Base-by-base conservation (phyloP, 2,329 filamentous ascomycete species). In the Plenodomus lindquistii region DNA sequence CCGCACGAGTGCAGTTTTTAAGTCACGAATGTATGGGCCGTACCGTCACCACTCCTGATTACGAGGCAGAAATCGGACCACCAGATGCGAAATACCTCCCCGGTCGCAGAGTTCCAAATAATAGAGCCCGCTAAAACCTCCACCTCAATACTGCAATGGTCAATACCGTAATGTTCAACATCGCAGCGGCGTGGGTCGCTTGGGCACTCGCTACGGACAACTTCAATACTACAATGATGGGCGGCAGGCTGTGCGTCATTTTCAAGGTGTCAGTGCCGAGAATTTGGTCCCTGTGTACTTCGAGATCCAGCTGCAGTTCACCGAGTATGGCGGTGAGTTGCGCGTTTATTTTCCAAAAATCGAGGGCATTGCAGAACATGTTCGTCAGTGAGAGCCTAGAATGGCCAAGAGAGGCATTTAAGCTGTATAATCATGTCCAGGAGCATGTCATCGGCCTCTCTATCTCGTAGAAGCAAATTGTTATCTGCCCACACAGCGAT, bases 1-100 rank as follows among this genome's bases (percentile, higher is more conserved):
- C 76, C 0, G 78, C 78, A 0, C 73, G 68, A 45, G 50, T 73
- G 42, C 77, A 81, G 48, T 40, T 77, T 1, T 76, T 76, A 0
- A 74, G 73, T 0, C 70, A 69, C 13, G 77, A 80, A 52, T 75
- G 72, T 11, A 76, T 70, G 0, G 78, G 78, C 2, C 80, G 80
- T 52, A 59, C 80, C 6, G 0, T 80, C 2, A 68, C 66, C 0
- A 54, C 63, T 0, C 47, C 62, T 0, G 62, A 61, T 0, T 79
- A 80, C 34, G 77, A 77, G 8, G 52, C 59, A 4, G 27, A 42
- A 1, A 61, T 73, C 3, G 73, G 73, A 0, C 55, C 54, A 0
- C 77, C 74, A 0, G 80, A 80, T 46, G 78, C 71, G 2, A 71
- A 80, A 7, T 81, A 75, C 50, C 77, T 81, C 58, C 73, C 77